phyloP scores from a whole-genome alignment of 139 green algal species.

The Volvox africanus region DNA sequence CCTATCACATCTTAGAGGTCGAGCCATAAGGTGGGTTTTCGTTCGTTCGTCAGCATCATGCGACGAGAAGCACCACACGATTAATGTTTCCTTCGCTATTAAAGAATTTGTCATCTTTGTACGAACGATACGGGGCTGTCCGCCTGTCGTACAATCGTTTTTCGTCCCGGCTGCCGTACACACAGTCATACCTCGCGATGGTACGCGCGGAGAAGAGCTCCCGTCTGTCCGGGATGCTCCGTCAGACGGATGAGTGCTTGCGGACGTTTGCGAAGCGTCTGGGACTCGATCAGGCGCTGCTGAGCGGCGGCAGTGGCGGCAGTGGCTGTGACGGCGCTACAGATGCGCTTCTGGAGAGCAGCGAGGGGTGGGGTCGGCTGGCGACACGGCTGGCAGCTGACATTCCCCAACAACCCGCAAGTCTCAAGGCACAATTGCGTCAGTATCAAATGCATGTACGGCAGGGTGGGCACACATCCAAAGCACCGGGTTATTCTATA shows the following conservation, averaged over 20 bases:
- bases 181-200: slow-evolving; percentile 81
- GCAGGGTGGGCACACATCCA: no score
- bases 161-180: no score
- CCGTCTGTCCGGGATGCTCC: slow-evolving; percentile 73
- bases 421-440: slow-evolving; percentile 68
- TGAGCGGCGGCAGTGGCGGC: background rate
- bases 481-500: no score
- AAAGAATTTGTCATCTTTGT: no score
- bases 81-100: no score
- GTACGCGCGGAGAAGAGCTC: slow-evolving; percentile 67
- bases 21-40: no score
- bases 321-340: background rate
- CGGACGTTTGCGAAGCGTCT: slow-evolving; percentile 44
- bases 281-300: slow-evolving; percentile 22
- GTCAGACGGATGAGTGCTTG: slow-evolving; percentile 76
- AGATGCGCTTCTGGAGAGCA: slow-evolving; percentile 40
- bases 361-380: slow-evolving; percentile 51
- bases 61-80: no score
- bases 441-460: slow-evolving; percentile 84
- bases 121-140: no score
- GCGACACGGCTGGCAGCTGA: slow-evolving; percentile 58
- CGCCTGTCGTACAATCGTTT: no score
- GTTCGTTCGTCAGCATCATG: no score
- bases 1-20: no score
- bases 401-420: slow-evolving; percentile 65